Percentiles rank a stretch among this genome's conserved stretches.
phyloP scores from a whole-genome alignment of 441 rosid species.

The Populus trichocarpa region DNA sequence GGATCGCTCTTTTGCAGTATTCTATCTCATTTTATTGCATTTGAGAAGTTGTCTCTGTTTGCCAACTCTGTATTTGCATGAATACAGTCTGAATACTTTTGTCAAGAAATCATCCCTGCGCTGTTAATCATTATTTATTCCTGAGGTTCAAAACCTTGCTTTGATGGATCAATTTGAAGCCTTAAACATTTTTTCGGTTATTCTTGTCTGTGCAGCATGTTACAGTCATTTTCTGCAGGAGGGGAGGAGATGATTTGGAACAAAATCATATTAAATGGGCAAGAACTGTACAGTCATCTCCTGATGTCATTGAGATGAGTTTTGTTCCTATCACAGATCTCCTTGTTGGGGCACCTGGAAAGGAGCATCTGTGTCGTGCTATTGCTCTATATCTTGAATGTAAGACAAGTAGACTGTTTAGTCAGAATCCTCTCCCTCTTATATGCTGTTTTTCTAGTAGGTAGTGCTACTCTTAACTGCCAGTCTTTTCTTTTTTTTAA shows the following conservation, averaged over 20 bases:
- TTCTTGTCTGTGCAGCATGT: conserved; percentile 49
- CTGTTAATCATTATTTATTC: no score
- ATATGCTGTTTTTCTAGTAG: background rate
- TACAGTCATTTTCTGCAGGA: conserved; percentile 63
- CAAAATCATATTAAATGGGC: conserved; percentile 63
- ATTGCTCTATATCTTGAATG: conserved; percentile 63
- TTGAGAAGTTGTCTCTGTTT: background rate
- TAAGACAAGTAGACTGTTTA: conserved; percentile 24
- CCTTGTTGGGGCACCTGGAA: conserved; percentile 51
- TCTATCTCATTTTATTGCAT: background rate
- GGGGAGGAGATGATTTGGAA: conserved; percentile 78
- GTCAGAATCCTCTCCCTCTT: background rate
- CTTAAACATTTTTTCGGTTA: conserved; percentile 6
- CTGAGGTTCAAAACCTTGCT: no score
- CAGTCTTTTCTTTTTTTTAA: background rate
- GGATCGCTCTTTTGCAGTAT: background rate
- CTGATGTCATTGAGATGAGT: conserved; percentile 68
- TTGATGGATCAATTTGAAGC: no score
- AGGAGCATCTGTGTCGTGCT: conserved; percentile 59
- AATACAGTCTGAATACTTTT: background rate
- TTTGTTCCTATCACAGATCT: conserved; percentile 57
- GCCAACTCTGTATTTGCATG: background rate
- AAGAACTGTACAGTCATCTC: conserved; percentile 52
- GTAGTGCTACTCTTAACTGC: background rate
- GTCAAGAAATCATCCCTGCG: background rate